phyloP scores from a whole-genome alignment of 2,329 filamentous ascomycete genomes.

The Monilinia fructicola region DNA sequence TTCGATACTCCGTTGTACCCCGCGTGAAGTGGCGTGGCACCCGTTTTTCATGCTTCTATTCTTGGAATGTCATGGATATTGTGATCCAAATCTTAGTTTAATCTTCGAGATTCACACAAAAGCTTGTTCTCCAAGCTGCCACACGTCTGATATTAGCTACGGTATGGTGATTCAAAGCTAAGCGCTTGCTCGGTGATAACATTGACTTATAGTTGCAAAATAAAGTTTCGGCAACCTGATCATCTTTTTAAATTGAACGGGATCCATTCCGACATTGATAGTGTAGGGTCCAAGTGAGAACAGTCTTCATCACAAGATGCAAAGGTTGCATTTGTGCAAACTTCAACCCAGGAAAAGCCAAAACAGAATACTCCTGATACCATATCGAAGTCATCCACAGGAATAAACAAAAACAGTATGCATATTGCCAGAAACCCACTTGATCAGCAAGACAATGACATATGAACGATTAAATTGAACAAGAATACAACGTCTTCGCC shows the following conservation, averaged over 20 bases:
- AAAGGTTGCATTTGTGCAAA: neutral
- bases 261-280: neutral
- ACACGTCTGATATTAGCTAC: neutral
- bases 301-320: no score
- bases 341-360: neutral
- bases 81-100: no score
- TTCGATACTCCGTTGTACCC: no score
- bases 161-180: neutral
- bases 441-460: neutral
- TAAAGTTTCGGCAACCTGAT: neutral
- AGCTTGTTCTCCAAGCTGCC: neutral
- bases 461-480: no score
- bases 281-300: no score
- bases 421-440: neutral
- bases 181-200: neutral
- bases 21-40: no score
- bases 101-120: no score
- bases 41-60: no score
- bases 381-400: neutral
- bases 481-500: neutral
- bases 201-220: neutral
- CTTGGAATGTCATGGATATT: no score
- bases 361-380: neutral
- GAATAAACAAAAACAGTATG: neutral
- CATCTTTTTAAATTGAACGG: neutral